phyloP scores from a whole-genome alignment of 768 basidiomycete genomes.

The Amanita molliuscula region DNA sequence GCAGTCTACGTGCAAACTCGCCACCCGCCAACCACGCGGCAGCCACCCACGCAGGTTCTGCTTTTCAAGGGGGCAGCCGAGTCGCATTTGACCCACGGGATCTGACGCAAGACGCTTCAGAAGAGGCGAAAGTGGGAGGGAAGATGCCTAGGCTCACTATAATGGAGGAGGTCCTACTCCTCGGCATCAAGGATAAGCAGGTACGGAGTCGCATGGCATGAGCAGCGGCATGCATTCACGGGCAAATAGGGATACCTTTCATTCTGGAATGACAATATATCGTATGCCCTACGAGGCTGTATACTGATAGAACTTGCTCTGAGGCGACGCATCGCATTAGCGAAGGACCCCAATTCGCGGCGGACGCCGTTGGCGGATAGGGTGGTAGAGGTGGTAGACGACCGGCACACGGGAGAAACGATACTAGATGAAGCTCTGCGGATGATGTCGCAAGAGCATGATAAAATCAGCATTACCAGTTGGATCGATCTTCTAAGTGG shows the following conservation, averaged over 20 bases:
- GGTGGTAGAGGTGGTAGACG: constrained; percentile 85
- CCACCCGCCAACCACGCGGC: background rate
- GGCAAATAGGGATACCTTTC: constrained; percentile 73
- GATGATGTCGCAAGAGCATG: constrained; percentile 76
- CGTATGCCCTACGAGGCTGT: constrained; percentile 96
- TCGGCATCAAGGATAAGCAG: constrained; percentile 96
- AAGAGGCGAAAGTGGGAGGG: constrained; percentile 52
- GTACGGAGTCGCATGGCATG: constrained; percentile 28
- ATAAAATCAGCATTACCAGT: constrained; percentile 72
- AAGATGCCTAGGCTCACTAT: constrained; percentile 81
- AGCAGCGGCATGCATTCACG: background rate
- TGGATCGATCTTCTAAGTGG: constrained; percentile 96
- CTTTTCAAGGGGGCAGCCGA: constrained; percentile 78
- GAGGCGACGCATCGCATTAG: constrained; percentile 86
- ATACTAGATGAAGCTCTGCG: constrained; percentile 91
- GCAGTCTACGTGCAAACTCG: background rate
- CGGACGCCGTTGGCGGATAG: constrained; percentile 72
- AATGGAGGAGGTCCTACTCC: constrained; percentile 91
- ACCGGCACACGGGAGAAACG: constrained; percentile 90
- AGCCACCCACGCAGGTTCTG: constrained; percentile 56
- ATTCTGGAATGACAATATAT: constrained; percentile 99
- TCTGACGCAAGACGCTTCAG: constrained; percentile 56
- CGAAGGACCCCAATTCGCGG: constrained; percentile 70
- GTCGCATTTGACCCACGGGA: constrained; percentile 94
- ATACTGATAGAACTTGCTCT: constrained; percentile 96